These are phyloP conservation scores for Aspergillus nidulans DNA, from an alignment of 495 filamentous ascomycete species.

Conservation along the genomic window DNA sequence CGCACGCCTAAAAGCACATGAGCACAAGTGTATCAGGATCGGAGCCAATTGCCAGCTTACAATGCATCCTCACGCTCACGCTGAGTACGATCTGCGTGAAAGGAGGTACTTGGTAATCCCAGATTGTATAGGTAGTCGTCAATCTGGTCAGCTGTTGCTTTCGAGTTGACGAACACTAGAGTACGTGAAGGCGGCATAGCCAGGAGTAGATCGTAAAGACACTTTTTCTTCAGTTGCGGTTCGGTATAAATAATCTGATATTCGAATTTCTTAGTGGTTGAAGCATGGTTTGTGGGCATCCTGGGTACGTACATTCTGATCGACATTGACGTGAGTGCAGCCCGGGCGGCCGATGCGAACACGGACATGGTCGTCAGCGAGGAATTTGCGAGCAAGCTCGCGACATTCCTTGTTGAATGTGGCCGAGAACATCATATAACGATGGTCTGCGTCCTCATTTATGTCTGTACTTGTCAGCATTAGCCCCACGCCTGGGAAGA, in stretches of 20 bases:
- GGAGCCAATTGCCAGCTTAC: slow-evolving; percentile 41
- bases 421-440: slow-evolving; percentile 91
- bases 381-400: slow-evolving; percentile 66
- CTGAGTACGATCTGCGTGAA: slow-evolving; percentile 85
- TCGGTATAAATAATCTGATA: slow-evolving; percentile 58
- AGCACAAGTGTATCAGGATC: background rate
- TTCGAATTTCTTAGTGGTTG: background rate
- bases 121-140: slow-evolving; percentile 84
- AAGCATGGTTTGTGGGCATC: background rate
- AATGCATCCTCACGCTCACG: slow-evolving; percentile 89
- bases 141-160: slow-evolving; percentile 67
- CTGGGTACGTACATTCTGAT: slow-evolving; percentile 50
- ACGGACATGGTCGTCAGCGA: slow-evolving; percentile 66
- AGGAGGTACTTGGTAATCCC: slow-evolving; percentile 74
- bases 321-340: slow-evolving; percentile 70
- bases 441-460: slow-evolving; percentile 77
- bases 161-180: slow-evolving; percentile 85
- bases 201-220: slow-evolving; percentile 67
- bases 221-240: slow-evolving; percentile 57
- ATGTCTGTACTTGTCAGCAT: slow-evolving; percentile 35
- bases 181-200: slow-evolving; percentile 69
- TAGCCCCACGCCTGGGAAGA: slow-evolving; percentile 6
- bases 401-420: slow-evolving; percentile 80
- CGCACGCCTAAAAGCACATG: slow-evolving; percentile 50
- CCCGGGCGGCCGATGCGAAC: slow-evolving; percentile 84